Evolutionary conservation across 2,329 filamentous ascomycete genomes (phyloP).

Genomic region (Ophiostoma montium): DNA sequence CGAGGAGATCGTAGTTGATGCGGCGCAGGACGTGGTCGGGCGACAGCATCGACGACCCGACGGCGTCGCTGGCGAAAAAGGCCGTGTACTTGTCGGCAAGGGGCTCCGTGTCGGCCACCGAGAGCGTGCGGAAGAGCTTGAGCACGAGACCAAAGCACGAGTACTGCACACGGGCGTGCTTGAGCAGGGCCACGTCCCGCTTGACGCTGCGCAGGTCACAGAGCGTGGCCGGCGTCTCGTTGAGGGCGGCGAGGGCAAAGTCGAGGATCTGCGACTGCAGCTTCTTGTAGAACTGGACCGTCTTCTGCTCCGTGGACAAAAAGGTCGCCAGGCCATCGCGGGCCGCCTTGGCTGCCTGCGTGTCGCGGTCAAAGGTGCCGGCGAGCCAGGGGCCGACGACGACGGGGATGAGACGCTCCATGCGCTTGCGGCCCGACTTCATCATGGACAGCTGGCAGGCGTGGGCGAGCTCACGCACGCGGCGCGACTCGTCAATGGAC

Average conservation of each 20-base stretch:
- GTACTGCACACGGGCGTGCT: constrained; percentile 62
- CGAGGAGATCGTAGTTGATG: constrained; percentile 36
- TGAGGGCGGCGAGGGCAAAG: constrained; percentile 66
- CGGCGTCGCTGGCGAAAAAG: constrained; percentile 49
- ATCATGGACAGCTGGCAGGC: constrained; percentile 50
- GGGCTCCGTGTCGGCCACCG: constrained; percentile 40
- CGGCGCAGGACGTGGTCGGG: constrained; percentile 41
- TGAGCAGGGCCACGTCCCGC: constrained; percentile 70
- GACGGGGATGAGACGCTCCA: constrained; percentile 64
- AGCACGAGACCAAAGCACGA: constrained; percentile 41
- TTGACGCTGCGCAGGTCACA: constrained; percentile 82
- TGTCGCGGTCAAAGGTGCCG: constrained; percentile 76
- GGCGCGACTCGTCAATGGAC: constrained; percentile 78
- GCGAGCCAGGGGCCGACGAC: constrained; percentile 84
- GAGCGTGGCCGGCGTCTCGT: constrained; percentile 66
- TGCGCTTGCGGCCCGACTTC: constrained; percentile 59
- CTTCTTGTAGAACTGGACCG: constrained; percentile 59
- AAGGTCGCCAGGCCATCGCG: constrained; percentile 61
- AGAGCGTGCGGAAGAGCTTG: constrained; percentile 35
- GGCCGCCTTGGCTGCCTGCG: constrained; percentile 60
- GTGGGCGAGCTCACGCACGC: constrained; percentile 80
- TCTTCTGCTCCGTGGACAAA: constrained; percentile 68
- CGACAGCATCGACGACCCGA: constrained; percentile 52
- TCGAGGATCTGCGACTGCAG: constrained; percentile 72
- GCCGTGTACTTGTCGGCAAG: constrained; percentile 47